Conservation (phyloP, 768 basidiomycete species). For the Xerocomus spinulosus region DNA sequence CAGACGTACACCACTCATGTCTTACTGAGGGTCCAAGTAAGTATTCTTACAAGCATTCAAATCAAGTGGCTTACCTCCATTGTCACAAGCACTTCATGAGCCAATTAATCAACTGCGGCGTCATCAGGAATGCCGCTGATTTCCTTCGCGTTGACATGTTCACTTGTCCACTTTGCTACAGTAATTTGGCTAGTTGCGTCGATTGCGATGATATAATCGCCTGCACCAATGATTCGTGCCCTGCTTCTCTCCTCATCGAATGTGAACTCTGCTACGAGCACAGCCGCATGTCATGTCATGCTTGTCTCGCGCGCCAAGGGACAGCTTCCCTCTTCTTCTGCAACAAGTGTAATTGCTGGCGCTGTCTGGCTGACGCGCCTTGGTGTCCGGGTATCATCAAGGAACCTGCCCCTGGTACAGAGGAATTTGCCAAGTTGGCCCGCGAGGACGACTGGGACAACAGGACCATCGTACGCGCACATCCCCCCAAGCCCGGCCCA, state of each 20-base stretch:
- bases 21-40: not conserved
- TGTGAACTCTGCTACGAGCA: not conserved
- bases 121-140: not conserved
- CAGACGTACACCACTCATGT: not conserved
- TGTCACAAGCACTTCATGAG: not conserved
- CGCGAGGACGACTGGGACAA: constrained; percentile 2
- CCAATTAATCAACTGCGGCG: not conserved
- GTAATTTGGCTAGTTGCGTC: not conserved
- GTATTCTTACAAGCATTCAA: not conserved
- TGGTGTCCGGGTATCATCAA: constrained; percentile 16
- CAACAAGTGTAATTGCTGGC: constrained; percentile 4
- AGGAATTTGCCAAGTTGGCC: constrained; percentile 2
- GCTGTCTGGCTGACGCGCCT: constrained; percentile 8
- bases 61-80: not conserved
- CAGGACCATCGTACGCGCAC: constrained; percentile 11
- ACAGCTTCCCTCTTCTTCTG: constrained; percentile 8
- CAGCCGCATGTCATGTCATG: not conserved
- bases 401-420: constrained; percentile 7
- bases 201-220: not conserved
- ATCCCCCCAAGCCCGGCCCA: constrained; percentile 8
- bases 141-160: not conserved
- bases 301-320: constrained; percentile 2
- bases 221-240: not conserved
- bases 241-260: not conserved
- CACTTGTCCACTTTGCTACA: not conserved